Evolutionary conservation across 2,329 filamentous ascomycete species (phyloP), one percentile per base, ranked within the genome.

Genomic region (Colletotrichum graminicola): DNA sequence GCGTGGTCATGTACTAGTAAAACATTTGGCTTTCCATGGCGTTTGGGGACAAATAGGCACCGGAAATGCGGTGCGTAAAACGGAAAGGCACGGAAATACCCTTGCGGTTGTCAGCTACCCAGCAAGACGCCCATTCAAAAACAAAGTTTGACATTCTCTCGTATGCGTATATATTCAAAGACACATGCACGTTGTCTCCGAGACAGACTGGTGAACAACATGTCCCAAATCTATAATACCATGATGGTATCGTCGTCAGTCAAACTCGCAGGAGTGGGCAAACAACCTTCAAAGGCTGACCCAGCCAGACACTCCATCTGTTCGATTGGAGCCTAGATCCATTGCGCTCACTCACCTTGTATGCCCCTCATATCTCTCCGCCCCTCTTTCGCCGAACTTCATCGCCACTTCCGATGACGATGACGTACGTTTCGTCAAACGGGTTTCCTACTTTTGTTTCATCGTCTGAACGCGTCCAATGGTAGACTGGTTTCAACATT

Each of bases 21-120:
- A 47, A 49, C 23, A 45, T 34, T 39, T 62, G 23, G 26, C 26
- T 32, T 10, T 49, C 18, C 57, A 12, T 59, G 67, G 70, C 67
- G 70, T 72, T 72, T 29, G 43, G 61, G 60, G 63, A 49, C 51
- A 45, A 34, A 23, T 2, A n/a, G 36, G 36, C 36, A 18, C 55
- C 23, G 26, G 60, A 29, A 26, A 34, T 32, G 32, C 6, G 52
- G 32, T 32, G 60, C 45, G 52, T 32, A 26, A 63, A 52, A 63
- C 23, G 68, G 68, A 60, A 67, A 29, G 65, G 59, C 43, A 68
- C 54, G 68, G 69, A 64, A 72, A 72, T 72, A 72, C 69, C 65
- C 69, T 72, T 60, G 66, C 23, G 69, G 45, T 34, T 34, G 47
- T 60, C 59, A 29, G 36, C 26, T 23, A 39, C 34, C 36, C 36